Percentiles rank a stretch among this genome's conserved stretches.
Conservation (phyloP, 1,139 yeast genomes). For the Candida albicans region DNA sequence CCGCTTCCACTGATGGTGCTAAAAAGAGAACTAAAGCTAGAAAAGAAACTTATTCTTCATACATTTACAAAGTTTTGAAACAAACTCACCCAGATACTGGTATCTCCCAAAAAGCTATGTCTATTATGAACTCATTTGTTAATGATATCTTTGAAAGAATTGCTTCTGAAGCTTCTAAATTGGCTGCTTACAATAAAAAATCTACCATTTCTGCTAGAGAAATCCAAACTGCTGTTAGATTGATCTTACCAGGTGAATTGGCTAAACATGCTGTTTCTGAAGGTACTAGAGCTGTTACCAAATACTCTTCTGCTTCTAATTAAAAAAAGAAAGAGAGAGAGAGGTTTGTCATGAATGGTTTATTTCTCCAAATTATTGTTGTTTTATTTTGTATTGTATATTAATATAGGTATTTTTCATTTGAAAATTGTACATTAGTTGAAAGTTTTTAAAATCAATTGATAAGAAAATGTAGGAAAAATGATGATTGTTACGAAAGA, state of each 20-base stretch:
- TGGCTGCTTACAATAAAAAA: constrained; percentile 99
- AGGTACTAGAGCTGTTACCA: constrained; percentile 99
- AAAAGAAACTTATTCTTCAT: constrained; percentile 98
- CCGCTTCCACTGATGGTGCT: constrained; percentile 73
- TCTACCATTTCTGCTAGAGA: constrained; percentile 99
- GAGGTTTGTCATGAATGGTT: constrained; percentile 2
- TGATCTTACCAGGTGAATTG: constrained; percentile 98
- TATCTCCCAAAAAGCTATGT: constrained; percentile 99
- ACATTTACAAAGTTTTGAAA: constrained; percentile 97
- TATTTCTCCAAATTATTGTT: constrained; percentile 6
- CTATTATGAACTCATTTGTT: constrained; percentile 98
- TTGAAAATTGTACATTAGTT: constrained; percentile 20
- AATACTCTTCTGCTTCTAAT: constrained; percentile 86
- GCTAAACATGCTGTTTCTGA: constrained; percentile 99
- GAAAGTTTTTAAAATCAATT: constrained; percentile 4
- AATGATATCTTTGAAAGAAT: constrained; percentile 95
- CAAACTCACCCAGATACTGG: constrained; percentile 99
- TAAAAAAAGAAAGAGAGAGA: constrained; percentile 20
- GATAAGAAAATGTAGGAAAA: no score
- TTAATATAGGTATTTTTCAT: constrained; percentile 6
- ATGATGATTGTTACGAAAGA: no score
- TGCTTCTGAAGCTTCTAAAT: constrained; percentile 97
- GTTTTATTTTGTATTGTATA: constrained; percentile 10
- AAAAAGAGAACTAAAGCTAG: constrained; percentile 97
- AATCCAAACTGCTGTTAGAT: constrained; percentile 98